Evolutionary conservation across 2,329 filamentous ascomycete species (phyloP).

Genomic region (Fusarium tuaranense): DNA sequence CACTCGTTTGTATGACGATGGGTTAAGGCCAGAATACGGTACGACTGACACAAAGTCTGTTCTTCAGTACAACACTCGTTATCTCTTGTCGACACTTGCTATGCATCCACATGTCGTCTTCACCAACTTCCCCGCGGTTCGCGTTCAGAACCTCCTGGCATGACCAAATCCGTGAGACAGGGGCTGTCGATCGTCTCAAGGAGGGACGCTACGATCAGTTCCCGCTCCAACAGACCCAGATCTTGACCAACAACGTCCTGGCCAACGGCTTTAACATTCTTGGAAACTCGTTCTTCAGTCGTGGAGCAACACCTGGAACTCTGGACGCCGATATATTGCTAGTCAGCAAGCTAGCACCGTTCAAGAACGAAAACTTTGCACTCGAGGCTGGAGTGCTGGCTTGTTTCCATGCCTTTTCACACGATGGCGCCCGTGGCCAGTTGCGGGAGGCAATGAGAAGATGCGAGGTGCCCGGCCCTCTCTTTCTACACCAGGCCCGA

Average conservation of each 20-base stretch:
- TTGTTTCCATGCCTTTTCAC: constrained; percentile 20
- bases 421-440: constrained; percentile 3
- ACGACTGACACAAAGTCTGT: not conserved
- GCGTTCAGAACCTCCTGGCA: constrained; percentile 16
- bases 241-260: constrained; percentile 7
- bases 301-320: constrained; percentile 12
- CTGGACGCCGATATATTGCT: constrained; percentile 14
- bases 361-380: constrained; percentile 11
- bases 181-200: constrained; percentile 12
- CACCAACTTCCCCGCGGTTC: constrained; percentile 15
- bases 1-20: constrained; percentile 5
- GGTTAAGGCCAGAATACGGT: not conserved
- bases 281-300: not conserved
- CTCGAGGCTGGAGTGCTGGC: constrained; percentile 19
- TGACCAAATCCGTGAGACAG: constrained; percentile 18
- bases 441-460: constrained; percentile 4
- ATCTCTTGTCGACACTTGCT: constrained; percentile 1
- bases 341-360: constrained; percentile 1
- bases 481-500: constrained; percentile 12
- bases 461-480: not conserved
- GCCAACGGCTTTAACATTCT: constrained; percentile 1
- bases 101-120: constrained; percentile 21
- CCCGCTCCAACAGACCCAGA: constrained; percentile 14
- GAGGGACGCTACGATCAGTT: constrained; percentile 18
- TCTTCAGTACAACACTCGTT: not conserved